Evolutionary conservation across 2,329 filamentous ascomycete species (phyloP), one percentile per base, ranked within the genome.

Genomic region (Alternaria conjuncta): DNA sequence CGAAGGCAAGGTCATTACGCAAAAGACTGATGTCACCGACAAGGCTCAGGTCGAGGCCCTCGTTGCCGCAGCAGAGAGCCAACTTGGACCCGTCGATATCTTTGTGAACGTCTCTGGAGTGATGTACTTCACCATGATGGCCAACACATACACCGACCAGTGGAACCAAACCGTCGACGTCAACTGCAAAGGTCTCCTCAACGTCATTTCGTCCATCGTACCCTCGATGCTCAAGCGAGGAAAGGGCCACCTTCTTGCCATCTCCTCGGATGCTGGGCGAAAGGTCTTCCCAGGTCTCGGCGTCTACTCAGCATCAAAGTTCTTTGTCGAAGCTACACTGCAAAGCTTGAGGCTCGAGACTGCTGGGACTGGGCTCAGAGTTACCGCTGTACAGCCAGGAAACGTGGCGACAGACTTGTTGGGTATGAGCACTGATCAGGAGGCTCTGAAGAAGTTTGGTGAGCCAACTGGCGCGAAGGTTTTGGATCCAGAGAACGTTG

Each of bases 91-190:
- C 0, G 84, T 94, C 47, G 92, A 95, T 75, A 92, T 94, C 55
- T 86, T 95, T n/a, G 88, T 95, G 54, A 89, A 89, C 44, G 93
- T 91, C 73, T 92, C 92, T 0, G 92, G 92, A 36, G 92, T 95
- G 75, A 95, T 95, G 92, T 95, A 95, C 82, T 95, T 89, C 81
- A 94, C 92, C 58, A 89, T 94, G 89, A 94, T 95, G 92, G 88
- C 89, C 60, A 94, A 94, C 75, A 86, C 83, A 15, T 86, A 91
- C 67, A 87, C 84, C 0, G 90, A 92, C 6, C 89, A 95, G 72
- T 95, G 92, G 92, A 89, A 94, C 67, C 90, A 87, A 61, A 94
- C 92, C 0, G 91, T 95, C 45, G 92, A 94, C 71, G 91, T 95
- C 70, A 95, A 95, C 82, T 94, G 92, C 88, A 94, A 94, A 81